These are phyloP conservation scores for Neofusicoccum parvum DNA, from an alignment of 2,329 filamentous ascomycete genomes.

Conservation along the genomic window DNA sequence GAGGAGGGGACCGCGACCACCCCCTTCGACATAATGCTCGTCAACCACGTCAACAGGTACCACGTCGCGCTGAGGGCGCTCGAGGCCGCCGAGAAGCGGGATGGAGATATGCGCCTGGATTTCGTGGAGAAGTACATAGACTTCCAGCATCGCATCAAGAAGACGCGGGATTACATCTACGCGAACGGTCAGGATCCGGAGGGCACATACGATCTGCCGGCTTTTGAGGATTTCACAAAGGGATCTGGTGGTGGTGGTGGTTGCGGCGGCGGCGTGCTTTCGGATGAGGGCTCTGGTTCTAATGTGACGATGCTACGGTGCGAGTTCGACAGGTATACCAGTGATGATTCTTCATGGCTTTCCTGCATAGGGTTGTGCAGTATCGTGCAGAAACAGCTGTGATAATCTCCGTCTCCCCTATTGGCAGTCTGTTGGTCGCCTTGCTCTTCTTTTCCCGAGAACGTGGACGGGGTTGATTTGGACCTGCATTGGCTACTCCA, in stretches of 20 bases:
- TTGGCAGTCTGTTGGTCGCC: no score
- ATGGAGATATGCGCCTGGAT: conserved; percentile 50
- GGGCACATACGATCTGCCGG: conserved; percentile 54
- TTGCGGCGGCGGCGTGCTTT: conserved; percentile 24
- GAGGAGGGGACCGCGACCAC: conserved; percentile 70
- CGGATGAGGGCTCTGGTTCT: conserved; percentile 17
- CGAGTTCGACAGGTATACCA: neutral
- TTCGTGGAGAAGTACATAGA: conserved; percentile 52
- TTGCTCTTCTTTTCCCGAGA: no score
- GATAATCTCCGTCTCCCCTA: neutral
- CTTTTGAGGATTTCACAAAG: conserved; percentile 34
- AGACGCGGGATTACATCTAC: conserved; percentile 56
- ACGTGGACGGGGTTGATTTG: neutral
- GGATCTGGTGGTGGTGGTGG: neutral
- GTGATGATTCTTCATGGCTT: no score
- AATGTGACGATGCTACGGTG: neutral
- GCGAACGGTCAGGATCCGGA: conserved; percentile 57
- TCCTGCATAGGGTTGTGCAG: no score
- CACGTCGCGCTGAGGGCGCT: conserved; percentile 61
- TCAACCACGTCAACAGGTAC: conserved; percentile 62
- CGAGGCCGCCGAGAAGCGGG: conserved; percentile 49
- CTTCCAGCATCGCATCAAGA: conserved; percentile 52
- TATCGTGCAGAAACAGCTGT: no score
- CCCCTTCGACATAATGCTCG: conserved; percentile 70
- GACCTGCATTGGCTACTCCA: neutral